Conservation (phyloP, 257 asterid species). For the Solanum corneliomulleri region DNA sequence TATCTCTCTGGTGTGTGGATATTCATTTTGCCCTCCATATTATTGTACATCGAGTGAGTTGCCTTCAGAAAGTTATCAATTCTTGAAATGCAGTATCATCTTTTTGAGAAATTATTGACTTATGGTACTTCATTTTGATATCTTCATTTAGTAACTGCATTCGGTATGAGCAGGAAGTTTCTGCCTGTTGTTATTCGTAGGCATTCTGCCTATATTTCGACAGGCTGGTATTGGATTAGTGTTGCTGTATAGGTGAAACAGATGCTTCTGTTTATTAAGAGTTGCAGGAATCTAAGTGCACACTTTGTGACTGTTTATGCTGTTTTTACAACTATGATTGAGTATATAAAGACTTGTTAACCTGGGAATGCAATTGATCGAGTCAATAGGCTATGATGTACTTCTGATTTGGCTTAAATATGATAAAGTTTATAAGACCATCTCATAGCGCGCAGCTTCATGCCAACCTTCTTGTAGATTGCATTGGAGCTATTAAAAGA, state of each 20-base stretch:
- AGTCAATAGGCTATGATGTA: neutral
- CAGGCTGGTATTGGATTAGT: neutral
- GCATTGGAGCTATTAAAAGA: slow-evolving; percentile 25
- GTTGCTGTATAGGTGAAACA: neutral
- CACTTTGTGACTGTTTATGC: neutral
- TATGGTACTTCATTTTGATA: neutral
- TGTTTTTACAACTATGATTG: neutral
- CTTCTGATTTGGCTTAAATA: neutral
- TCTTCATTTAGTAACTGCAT: neutral
- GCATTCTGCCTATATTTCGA: neutral
- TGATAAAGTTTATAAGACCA: slow-evolving; percentile 9
- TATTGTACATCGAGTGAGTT: neutral
- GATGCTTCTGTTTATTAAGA: neutral
- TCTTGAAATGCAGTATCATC: neutral
- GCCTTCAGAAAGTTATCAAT: neutral
- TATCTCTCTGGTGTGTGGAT: neutral
- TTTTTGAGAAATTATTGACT: neutral
- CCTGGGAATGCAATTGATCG: neutral
- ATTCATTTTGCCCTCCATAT: neutral
- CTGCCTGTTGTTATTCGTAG: neutral
- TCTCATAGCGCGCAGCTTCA: slow-evolving; percentile 21
- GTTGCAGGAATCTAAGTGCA: neutral
- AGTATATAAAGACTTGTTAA: neutral
- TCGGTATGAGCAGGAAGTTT: neutral
- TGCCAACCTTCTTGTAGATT: slow-evolving; percentile 15